These are phyloP conservation scores for Syzygium grande DNA, from an alignment of 345 rosid species.

Conservation along the genomic window DNA sequence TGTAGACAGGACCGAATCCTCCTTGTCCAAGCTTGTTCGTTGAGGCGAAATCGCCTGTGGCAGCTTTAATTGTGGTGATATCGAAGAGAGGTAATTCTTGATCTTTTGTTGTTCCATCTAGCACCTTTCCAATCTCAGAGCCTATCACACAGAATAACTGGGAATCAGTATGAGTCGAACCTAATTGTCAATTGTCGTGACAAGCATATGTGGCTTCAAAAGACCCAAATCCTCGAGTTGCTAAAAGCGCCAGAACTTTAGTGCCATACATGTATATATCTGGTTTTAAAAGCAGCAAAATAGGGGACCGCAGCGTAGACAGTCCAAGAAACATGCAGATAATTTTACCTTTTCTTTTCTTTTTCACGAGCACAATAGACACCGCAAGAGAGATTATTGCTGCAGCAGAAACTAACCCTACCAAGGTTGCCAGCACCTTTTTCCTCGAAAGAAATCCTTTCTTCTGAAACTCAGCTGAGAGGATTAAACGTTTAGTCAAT, in stretches of 20 bases:
- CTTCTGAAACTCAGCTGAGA: neutral
- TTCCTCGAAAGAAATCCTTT: neutral
- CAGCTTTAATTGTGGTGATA: neutral
- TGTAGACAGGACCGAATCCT: constrained; percentile 1
- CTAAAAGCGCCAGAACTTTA: too few species aligned
- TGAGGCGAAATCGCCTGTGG: neutral
- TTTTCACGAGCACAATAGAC: neutral
- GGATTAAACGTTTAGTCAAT: neutral
- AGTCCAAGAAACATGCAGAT: neutral
- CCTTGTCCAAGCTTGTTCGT: constrained; percentile 2
- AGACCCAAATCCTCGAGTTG: too few species aligned
- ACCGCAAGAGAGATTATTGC: neutral
- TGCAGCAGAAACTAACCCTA: neutral
- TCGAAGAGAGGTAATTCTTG: neutral
- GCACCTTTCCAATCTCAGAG: neutral
- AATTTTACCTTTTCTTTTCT: neutral
- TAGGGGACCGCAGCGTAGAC: neutral
- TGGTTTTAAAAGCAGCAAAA: neutral
- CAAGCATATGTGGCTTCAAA: too few species aligned
- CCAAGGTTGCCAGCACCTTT: neutral
- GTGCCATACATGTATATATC: too few species aligned
- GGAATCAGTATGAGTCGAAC: neutral
- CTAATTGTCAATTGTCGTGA: too few species aligned
- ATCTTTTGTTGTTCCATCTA: neutral
- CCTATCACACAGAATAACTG: neutral